Conservation (phyloP, 23 red algal genomes). For the Gracilariopsis chorda region DNA sequence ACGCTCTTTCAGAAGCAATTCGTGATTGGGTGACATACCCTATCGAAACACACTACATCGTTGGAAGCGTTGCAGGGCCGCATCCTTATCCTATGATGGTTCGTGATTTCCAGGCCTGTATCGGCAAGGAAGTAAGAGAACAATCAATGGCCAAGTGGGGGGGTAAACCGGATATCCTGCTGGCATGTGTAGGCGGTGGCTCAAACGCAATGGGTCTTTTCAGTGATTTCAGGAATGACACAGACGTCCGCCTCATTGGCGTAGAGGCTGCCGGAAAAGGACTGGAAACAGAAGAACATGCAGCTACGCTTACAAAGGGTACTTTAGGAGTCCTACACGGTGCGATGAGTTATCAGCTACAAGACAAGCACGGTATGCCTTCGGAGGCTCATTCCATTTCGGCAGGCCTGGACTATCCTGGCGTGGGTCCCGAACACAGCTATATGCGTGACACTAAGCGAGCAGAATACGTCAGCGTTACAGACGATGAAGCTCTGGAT, state of each 20-base stretch:
- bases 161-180: slow-evolving; percentile 82
- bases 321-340: slow-evolving; percentile 92
- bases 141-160: slow-evolving; percentile 86
- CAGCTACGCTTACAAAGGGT: slow-evolving; percentile 92
- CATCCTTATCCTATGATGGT: slow-evolving; percentile 99
- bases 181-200: slow-evolving; percentile 99
- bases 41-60: slow-evolving; percentile 96
- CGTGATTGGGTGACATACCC: slow-evolving; percentile 99
- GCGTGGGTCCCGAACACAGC: slow-evolving; percentile 95
- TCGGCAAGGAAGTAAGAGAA: slow-evolving; percentile 80
- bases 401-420: slow-evolving; percentile 96
- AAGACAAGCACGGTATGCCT: slow-evolving; percentile 83
- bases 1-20: slow-evolving; percentile 97
- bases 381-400: slow-evolving; percentile 94
- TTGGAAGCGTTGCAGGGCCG: slow-evolving; percentile 94
- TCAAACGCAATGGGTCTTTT: slow-evolving; percentile 99
- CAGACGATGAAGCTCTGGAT: slow-evolving; percentile 93
- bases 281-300: slow-evolving; percentile 72
- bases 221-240: slow-evolving; percentile 80
- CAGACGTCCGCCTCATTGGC: slow-evolving; percentile 83
- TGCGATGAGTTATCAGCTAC: slow-evolving; percentile 95
- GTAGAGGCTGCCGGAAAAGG: slow-evolving; percentile 98
- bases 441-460: slow-evolving; percentile 86
- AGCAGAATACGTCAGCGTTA: slow-evolving; percentile 83
- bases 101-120: slow-evolving; percentile 90